Percentiles rank a stretch among this genome's conserved stretches.
phyloP scores from a whole-genome alignment of 176 grass and related monocot species.

The Triticum monococcum region DNA sequence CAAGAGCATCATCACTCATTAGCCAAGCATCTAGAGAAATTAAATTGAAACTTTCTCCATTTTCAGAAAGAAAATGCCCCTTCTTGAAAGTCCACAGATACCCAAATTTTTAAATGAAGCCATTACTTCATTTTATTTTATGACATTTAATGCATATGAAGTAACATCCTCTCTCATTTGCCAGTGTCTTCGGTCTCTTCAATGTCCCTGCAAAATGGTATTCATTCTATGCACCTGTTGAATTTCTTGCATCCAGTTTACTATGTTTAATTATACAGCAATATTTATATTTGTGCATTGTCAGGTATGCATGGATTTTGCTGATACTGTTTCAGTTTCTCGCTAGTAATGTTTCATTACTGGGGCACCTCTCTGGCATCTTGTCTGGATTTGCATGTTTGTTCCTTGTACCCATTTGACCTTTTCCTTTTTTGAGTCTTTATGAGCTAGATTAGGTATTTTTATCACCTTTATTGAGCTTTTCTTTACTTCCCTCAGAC shows the following conservation, averaged over 20 bases:
- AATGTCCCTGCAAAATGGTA: constrained; percentile 98
- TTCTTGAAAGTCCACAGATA: background rate
- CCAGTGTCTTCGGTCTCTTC: constrained; percentile 98
- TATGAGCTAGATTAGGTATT: constrained; percentile 7
- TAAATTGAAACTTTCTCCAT: background rate
- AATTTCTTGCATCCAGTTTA: constrained; percentile 31
- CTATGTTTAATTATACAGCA: constrained; percentile 17
- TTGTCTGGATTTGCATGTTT: constrained; percentile 98
- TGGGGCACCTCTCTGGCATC: constrained; percentile 95
- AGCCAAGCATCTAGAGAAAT: background rate
- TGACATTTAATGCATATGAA: constrained; percentile 13
- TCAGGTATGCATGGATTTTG: constrained; percentile 96
- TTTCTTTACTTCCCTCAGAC: constrained; percentile 56
- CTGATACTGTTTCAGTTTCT: constrained; percentile 91
- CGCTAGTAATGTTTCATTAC: constrained; percentile 84
- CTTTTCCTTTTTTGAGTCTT: constrained; percentile 33
- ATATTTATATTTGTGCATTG: constrained; percentile 19
- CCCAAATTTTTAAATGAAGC: background rate
- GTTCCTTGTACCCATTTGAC: constrained; percentile 46
- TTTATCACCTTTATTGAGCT: constrained; percentile 23
- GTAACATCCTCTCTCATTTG: constrained; percentile 30
- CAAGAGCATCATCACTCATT: background rate
- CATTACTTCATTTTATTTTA: background rate
- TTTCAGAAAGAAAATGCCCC: background rate
- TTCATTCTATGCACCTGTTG: background rate